phyloP scores from a whole-genome alignment of 352 stramenopile species.

The Halophytophthora polymorphica region DNA sequence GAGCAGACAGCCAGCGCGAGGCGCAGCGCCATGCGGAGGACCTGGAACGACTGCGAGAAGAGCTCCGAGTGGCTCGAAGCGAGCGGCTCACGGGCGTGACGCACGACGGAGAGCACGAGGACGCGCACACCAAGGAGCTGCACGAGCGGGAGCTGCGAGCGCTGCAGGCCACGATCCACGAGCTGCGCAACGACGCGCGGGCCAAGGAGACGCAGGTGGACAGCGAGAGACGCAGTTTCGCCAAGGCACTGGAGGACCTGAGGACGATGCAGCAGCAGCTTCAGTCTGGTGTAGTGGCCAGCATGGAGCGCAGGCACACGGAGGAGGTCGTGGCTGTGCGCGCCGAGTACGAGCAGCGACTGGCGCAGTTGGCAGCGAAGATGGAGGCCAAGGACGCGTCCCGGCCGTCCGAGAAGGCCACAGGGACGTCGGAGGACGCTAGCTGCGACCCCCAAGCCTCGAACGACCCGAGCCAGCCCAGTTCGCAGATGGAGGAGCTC shows the following conservation, averaged over 20 bases:
- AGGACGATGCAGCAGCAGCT: conserved; percentile 7
- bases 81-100: no score
- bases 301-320: conserved; percentile 17
- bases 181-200: conserved; percentile 13
- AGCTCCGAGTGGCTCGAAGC: conserved; percentile 18
- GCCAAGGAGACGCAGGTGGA: conserved; percentile 6
- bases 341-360: conserved; percentile 21
- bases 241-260: conserved; percentile 6
- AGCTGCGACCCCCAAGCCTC: conserved; percentile 13
- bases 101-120: no score
- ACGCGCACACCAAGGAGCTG: conserved; percentile 21
- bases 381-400: conserved; percentile 8
- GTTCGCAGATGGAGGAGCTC: conserved; percentile 39
- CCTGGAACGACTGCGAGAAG: conserved; percentile 15
- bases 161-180: conserved; percentile 17
- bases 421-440: background rate
- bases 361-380: conserved; percentile 16
- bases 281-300: conserved; percentile 6
- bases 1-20: no score
- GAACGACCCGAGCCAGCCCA: no score
- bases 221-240: conserved; percentile 12
- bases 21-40: conserved; percentile 28
- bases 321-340: conserved; percentile 13
- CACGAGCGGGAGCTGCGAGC: conserved; percentile 20
- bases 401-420: background rate